phyloP scores from a whole-genome alignment of 345 rosid species.

The Eucalyptus cloeziana region DNA sequence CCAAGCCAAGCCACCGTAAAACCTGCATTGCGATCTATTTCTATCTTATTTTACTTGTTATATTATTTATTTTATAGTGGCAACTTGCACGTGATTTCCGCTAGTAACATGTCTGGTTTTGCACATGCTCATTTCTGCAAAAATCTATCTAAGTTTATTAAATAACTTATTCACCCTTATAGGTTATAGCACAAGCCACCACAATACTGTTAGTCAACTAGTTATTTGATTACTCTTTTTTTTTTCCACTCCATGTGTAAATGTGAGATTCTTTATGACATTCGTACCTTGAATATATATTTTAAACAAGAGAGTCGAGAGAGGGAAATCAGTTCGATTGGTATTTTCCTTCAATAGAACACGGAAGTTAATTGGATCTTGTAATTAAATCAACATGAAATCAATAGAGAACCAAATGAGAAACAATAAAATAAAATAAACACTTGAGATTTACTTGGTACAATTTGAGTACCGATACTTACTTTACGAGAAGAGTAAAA shows the following conservation, averaged over 20 bases:
- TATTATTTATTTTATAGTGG: too few relatives aligned
- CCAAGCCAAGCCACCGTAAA: not conserved
- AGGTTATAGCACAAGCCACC: not conserved
- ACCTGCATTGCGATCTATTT: not conserved
- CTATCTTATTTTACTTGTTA: not conserved
- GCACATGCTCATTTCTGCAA: not conserved
- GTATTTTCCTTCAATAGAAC: not conserved
- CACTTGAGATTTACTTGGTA: accelerated
- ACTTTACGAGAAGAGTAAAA: accelerated
- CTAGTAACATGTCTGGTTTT: not conserved
- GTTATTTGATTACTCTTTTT: not conserved
- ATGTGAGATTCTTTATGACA: not conserved
- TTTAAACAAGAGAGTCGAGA: not conserved
- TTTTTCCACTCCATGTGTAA: not conserved
- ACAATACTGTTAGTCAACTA: not conserved
- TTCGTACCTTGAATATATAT: not conserved
- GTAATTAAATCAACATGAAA: not conserved
- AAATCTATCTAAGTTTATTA: not conserved
- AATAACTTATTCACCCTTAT: not conserved
- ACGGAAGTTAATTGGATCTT: not conserved
- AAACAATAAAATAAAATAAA: not conserved
- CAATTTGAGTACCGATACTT: accelerated
- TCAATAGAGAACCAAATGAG: not conserved
- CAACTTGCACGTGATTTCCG: not conserved
- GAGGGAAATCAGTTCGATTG: not conserved